Percentiles rank a stretch among this genome's conserved stretches.
phyloP scores from a whole-genome alignment of 2,329 filamentous ascomycete species.

The Aureobasidium sp. region DNA sequence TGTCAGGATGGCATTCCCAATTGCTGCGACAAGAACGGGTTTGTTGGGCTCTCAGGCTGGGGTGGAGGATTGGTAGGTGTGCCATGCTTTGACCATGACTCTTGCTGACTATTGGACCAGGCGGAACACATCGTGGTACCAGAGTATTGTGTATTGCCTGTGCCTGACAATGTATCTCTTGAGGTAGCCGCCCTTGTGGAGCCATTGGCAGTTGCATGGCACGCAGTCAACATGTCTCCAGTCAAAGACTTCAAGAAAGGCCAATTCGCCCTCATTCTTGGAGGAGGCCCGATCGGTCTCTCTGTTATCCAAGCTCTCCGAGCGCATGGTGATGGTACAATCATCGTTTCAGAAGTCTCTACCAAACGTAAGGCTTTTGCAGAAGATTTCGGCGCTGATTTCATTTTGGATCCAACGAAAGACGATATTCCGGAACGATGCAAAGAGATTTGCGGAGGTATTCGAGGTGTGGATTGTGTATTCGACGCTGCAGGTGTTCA shows the following conservation, averaged over 20 bases:
- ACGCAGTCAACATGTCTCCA: constrained; percentile 46
- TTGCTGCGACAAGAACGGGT: constrained; percentile 49
- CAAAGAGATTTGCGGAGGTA: constrained; percentile 37
- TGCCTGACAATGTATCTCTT: constrained; percentile 46
- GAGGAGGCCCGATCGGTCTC: constrained; percentile 49
- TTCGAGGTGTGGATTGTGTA: constrained; percentile 42
- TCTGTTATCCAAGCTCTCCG: constrained; percentile 42
- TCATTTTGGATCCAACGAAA: constrained; percentile 45
- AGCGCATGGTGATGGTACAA: constrained; percentile 39
- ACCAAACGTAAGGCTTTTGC: constrained; percentile 43
- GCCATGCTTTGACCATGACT: no score
- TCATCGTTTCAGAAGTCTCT: constrained; percentile 49
- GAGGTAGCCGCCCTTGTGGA: constrained; percentile 50
- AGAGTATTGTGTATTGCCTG: constrained; percentile 38
- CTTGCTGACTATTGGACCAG: background rate
- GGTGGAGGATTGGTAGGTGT: constrained; percentile 40
- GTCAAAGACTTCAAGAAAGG: constrained; percentile 34
- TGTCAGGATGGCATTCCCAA: constrained; percentile 48
- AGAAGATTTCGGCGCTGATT: constrained; percentile 44
- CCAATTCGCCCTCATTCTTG: constrained; percentile 43
- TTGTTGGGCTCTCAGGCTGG: constrained; percentile 47
- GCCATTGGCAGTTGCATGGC: constrained; percentile 50
- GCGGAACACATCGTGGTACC: constrained; percentile 41
- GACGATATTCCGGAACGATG: constrained; percentile 42
- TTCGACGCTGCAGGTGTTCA: constrained; percentile 51